These are phyloP conservation scores for Ogataea thermomethanolica DNA, from an alignment of 805 yeast species.

Conservation along the genomic window DNA sequence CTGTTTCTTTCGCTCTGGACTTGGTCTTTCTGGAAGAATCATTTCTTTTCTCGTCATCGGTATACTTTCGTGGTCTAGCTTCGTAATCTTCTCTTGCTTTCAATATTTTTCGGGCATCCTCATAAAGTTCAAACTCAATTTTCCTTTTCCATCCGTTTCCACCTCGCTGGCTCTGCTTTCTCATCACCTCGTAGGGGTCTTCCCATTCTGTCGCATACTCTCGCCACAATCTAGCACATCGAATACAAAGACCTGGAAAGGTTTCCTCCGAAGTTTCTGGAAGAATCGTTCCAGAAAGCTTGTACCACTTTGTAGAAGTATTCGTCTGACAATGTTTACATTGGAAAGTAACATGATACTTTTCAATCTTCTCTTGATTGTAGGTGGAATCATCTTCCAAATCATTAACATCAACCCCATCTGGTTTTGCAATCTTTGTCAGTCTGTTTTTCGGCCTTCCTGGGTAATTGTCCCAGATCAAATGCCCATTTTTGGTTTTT, in stretches of 20 bases:
- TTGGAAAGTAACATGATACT: slow-evolving; percentile 40
- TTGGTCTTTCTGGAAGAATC: not conserved
- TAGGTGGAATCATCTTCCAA: slow-evolving; percentile 69
- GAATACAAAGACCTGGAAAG: slow-evolving; percentile 64
- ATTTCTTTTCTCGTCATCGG: slow-evolving; percentile 1
- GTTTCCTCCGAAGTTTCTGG: slow-evolving; percentile 34
- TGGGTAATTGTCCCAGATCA: slow-evolving; percentile 77
- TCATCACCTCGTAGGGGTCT: slow-evolving; percentile 63
- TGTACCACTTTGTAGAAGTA: slow-evolving; percentile 60
- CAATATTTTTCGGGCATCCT: slow-evolving; percentile 56
- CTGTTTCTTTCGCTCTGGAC: slow-evolving; percentile 2
- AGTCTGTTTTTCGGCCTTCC: slow-evolving; percentile 64
- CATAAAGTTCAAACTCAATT: slow-evolving; percentile 62
- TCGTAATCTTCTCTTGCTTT: slow-evolving; percentile 43
- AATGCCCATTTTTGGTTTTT: slow-evolving; percentile 70
- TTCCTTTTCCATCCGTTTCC: slow-evolving; percentile 56
- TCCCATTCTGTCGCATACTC: slow-evolving; percentile 87
- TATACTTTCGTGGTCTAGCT: slow-evolving; percentile 20
- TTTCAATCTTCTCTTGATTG: slow-evolving; percentile 49
- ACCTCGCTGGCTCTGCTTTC: slow-evolving; percentile 40
- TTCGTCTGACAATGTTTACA: slow-evolving; percentile 73
- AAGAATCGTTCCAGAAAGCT: slow-evolving; percentile 59
- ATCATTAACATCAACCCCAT: slow-evolving; percentile 45
- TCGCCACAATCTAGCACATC: slow-evolving; percentile 92
- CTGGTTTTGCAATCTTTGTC: slow-evolving; percentile 36